These are phyloP conservation scores for Sporothrix brunneoviolacea DNA, from an alignment of 2,329 filamentous ascomycete species.

Conservation along the genomic window DNA sequence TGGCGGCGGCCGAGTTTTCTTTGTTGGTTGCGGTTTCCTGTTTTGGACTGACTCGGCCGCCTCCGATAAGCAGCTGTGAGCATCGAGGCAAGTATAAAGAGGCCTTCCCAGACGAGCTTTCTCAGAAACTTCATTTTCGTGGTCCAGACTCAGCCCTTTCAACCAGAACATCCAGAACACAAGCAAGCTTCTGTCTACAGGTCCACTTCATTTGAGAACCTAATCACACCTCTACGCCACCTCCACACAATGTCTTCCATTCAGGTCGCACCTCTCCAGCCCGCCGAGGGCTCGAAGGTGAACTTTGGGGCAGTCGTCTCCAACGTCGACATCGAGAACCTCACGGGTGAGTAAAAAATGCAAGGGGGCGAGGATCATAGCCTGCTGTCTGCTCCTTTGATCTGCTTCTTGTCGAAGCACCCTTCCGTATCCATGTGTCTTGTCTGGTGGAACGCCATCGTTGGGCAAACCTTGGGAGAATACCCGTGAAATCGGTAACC, in stretches of 20 bases:
- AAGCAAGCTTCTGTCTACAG: no score
- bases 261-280: conserved; percentile 13
- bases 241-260: conserved; percentile 19
- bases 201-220: no score
- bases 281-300: conserved; percentile 24
- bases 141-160: no score
- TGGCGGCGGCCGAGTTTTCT: no score
- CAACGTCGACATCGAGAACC: conserved; percentile 53
- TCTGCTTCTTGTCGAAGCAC: no score
- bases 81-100: not conserved
- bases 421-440: conserved; percentile 1
- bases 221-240: no score
- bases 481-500: conserved; percentile 24
- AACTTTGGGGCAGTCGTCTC: conserved; percentile 56
- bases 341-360: conserved; percentile 45
- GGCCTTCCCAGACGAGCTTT: no score
- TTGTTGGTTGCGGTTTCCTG: not conserved
- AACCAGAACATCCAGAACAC: no score
- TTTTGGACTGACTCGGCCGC: conserved; percentile 14
- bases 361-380: no score
- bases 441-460: conserved; percentile 1
- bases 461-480: conserved; percentile 18
- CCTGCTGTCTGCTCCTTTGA: no score
- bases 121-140: no score
- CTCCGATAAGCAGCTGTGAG: conserved; percentile 4